phyloP scores from a whole-genome alignment of 768 basidiomycete species.

The Rhodotorula kratochvilovae region DNA sequence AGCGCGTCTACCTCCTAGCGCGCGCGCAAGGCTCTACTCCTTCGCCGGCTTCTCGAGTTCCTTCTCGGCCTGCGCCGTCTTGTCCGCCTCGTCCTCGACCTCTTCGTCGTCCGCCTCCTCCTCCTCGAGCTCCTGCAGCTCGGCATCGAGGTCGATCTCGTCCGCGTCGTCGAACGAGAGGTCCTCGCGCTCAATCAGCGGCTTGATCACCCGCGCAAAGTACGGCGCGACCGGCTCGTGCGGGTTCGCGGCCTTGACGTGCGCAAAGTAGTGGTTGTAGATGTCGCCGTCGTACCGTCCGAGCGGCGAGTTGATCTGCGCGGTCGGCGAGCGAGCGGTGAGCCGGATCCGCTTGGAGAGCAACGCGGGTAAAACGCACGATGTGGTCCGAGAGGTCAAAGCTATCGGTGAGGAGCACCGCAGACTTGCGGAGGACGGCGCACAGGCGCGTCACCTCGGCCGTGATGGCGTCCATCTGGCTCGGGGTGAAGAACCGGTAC shows the following conservation, averaged over 20 bases:
- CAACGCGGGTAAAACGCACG: neutral
- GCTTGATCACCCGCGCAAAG: slow-evolving; percentile 52
- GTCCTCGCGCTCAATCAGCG: slow-evolving; percentile 49
- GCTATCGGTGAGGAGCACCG: slow-evolving; percentile 44
- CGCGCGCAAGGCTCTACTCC: neutral
- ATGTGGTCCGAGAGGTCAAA: slow-evolving; percentile 45
- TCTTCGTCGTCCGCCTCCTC: slow-evolving; percentile 30
- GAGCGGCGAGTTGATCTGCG: slow-evolving; percentile 50
- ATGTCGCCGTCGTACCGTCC: slow-evolving; percentile 51
- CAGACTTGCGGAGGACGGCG: slow-evolving; percentile 40
- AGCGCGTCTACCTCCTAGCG: neutral
- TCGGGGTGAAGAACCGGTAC: slow-evolving; percentile 44
- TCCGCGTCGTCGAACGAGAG: slow-evolving; percentile 46
- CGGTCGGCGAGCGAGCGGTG: slow-evolving; percentile 27
- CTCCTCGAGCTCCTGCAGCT: slow-evolving; percentile 43
- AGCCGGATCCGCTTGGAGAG: neutral
- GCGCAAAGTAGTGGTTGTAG: slow-evolving; percentile 51
- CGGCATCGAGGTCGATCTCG: slow-evolving; percentile 48
- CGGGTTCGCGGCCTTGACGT: slow-evolving; percentile 50
- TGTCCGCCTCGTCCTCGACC: slow-evolving; percentile 5
- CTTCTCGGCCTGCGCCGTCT: neutral
- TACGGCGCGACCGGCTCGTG: slow-evolving; percentile 50
- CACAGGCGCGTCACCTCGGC: slow-evolving; percentile 41
- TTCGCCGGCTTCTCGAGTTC: neutral
- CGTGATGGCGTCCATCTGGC: slow-evolving; percentile 43